phyloP scores from a whole-genome alignment of 2,329 filamentous ascomycete species.

The Cladosporium sp. region DNA sequence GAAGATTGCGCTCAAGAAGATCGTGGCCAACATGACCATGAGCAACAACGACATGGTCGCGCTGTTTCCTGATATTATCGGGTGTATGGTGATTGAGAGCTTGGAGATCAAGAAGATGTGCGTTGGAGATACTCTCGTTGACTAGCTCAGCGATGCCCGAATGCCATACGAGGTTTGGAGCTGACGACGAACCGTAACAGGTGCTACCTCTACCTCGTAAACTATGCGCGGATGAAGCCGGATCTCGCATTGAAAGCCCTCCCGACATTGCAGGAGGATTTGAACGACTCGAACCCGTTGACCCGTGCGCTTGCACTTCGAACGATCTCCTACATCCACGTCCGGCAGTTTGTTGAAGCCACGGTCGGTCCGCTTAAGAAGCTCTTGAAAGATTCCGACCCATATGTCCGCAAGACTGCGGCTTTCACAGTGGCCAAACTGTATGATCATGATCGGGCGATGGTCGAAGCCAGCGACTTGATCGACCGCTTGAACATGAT shows the following conservation, averaged over 20 bases:
- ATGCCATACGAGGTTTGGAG: not conserved
- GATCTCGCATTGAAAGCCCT: conserved; percentile 93
- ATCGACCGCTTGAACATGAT: conserved; percentile 89
- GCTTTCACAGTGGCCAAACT: conserved; percentile 96
- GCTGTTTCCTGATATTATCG: conserved; percentile 91
- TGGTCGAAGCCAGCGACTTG: conserved; percentile 87
- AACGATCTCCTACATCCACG: conserved; percentile 97
- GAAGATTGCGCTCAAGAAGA: conserved; percentile 98
- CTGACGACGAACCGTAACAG: conserved; percentile 51
- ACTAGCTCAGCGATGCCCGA: not conserved
- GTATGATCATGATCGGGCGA: conserved; percentile 89
- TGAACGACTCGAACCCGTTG: conserved; percentile 89
- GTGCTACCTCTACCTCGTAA: conserved; percentile 97
- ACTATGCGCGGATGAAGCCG: conserved; percentile 92
- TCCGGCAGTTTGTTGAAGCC: conserved; percentile 90
- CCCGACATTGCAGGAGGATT: conserved; percentile 84
- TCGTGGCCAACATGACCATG: conserved; percentile 99
- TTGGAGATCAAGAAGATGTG: conserved; percentile 99
- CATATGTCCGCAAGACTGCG: conserved; percentile 96
- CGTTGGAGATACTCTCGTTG: conserved; percentile 32
- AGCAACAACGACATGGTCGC: conserved; percentile 99
- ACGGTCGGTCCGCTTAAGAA: conserved; percentile 81
- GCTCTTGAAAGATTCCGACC: conserved; percentile 81
- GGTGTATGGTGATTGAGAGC: conserved; percentile 90
- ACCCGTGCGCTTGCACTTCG: conserved; percentile 88